Conservation (phyloP, 2,329 filamentous ascomycete species). For the Furcasterigmium furcatum region DNA sequence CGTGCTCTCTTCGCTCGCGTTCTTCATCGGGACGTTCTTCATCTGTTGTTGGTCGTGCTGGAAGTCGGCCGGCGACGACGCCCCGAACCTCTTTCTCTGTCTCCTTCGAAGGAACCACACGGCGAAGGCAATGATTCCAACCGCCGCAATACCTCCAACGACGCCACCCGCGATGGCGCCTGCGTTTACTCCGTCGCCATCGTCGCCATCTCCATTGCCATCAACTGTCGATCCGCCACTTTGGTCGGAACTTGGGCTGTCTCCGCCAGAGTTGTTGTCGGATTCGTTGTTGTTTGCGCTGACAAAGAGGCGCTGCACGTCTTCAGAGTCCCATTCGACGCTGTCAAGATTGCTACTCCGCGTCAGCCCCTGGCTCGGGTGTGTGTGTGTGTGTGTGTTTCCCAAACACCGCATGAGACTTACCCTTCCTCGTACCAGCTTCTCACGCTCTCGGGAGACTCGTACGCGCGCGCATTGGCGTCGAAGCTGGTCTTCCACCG, state of each 20-base stretch:
- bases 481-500: slow-evolving; percentile 29
- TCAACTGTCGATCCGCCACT: too few species aligned
- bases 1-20: too few species aligned
- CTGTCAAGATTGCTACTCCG: too few species aligned
- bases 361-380: too few species aligned
- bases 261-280: not conserved
- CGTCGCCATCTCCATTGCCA: too few species aligned
- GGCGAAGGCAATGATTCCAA: slow-evolving; percentile 35
- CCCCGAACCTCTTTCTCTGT: too few species aligned
- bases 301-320: not conserved
- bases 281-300: not conserved
- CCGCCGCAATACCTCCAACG: slow-evolving; percentile 39
- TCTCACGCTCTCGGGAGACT: slow-evolving; percentile 23
- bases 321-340: not conserved
- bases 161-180: slow-evolving; percentile 44
- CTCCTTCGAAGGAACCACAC: slow-evolving; percentile 36
- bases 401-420: too few species aligned
- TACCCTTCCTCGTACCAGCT: slow-evolving; percentile 26
- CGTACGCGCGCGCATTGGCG: slow-evolving; percentile 26
- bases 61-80: too few species aligned
- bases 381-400: too few species aligned
- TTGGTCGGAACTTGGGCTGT: too few species aligned
- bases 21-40: too few species aligned
- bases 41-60: too few species aligned
- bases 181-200: slow-evolving; percentile 9